These are phyloP conservation scores for Saitozyma podzolica DNA, from an alignment of 768 basidiomycete species.

Conservation along the genomic window DNA sequence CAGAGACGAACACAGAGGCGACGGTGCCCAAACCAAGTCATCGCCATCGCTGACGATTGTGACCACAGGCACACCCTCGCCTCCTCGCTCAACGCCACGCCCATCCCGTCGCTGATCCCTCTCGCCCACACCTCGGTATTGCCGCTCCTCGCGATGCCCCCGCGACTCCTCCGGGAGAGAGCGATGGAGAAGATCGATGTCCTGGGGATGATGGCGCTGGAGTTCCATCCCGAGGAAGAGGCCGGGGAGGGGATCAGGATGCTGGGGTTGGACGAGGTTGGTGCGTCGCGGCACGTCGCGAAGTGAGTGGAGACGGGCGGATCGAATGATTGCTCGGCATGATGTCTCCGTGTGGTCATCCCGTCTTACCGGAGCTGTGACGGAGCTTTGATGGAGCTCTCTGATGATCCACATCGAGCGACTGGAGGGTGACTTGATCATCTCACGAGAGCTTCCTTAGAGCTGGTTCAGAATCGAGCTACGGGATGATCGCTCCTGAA, in stretches of 20 bases:
- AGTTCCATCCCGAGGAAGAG: constrained; percentile 3
- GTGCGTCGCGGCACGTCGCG: constrained; percentile 6
- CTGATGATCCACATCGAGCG: no score
- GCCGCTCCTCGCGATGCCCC: constrained; percentile 11
- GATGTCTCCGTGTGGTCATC: no score
- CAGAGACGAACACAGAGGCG: no score
- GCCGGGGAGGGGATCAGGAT: neutral
- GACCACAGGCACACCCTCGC: constrained; percentile 11
- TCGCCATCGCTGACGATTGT: neutral
- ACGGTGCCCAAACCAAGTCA: neutral
- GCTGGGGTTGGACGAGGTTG: constrained; percentile 8
- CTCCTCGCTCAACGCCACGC: constrained; percentile 2
- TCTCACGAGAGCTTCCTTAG: no score
- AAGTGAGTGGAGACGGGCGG: neutral
- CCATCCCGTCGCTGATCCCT: constrained; percentile 17
- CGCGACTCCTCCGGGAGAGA: constrained; percentile 6
- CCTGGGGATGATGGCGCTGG: constrained; percentile 7
- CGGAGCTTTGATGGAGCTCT: no score
- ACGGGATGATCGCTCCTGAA: no score
- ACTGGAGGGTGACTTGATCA: no score
- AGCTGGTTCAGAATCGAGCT: no score
- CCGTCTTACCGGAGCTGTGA: no score
- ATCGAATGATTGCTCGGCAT: no score
- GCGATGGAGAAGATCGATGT: constrained; percentile 5
- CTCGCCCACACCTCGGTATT: constrained; percentile 16